Evolutionary conservation across 106 monocot genomes (phyloP).

Genomic region (Phalaenopsis aphrodite): DNA sequence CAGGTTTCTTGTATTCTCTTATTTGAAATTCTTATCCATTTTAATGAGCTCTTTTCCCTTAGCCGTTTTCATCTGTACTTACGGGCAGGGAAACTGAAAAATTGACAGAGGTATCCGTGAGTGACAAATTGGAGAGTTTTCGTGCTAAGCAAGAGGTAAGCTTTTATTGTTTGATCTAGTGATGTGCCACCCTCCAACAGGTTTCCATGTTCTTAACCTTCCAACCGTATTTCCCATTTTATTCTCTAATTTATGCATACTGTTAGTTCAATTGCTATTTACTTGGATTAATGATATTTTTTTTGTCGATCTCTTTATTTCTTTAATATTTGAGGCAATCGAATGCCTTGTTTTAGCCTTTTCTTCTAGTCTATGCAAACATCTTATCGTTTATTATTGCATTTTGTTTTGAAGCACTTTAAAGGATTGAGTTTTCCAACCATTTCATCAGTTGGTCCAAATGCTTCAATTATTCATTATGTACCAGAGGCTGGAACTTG

Average conservation of each 20-base stretch:
- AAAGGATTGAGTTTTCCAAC: slow-evolving; percentile 95
- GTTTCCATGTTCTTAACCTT: neutral
- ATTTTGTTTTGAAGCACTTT: slow-evolving; percentile 50
- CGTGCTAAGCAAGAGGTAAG: slow-evolving; percentile 63
- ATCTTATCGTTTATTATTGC: neutral
- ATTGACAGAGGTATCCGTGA: slow-evolving; percentile 90
- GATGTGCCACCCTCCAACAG: neutral
- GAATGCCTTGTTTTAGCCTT: neutral
- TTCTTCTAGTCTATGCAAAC: neutral
- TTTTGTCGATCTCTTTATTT: neutral
- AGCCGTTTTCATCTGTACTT: neutral
- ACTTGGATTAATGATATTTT: neutral
- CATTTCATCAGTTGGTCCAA: slow-evolving; percentile 96
- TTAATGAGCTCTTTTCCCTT: neutral
- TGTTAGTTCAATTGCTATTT: neutral
- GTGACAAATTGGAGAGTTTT: slow-evolving; percentile 86
- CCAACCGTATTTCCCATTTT: neutral
- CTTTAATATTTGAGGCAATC: neutral
- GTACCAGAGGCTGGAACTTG: slow-evolving; percentile 64
- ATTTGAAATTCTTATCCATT: neutral
- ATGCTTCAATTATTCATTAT: slow-evolving; percentile 93
- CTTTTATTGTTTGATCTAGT: neutral
- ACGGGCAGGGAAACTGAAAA: slow-evolving; percentile 28
- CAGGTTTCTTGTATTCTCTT: neutral
- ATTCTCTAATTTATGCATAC: neutral